A percentile compares a stretch with the other conserved stretches of the same genome.
These are phyloP conservation scores for Trichosporon coremiiforme DNA, from an alignment of 1,284 basidiomycete species.

Conservation along the genomic window DNA sequence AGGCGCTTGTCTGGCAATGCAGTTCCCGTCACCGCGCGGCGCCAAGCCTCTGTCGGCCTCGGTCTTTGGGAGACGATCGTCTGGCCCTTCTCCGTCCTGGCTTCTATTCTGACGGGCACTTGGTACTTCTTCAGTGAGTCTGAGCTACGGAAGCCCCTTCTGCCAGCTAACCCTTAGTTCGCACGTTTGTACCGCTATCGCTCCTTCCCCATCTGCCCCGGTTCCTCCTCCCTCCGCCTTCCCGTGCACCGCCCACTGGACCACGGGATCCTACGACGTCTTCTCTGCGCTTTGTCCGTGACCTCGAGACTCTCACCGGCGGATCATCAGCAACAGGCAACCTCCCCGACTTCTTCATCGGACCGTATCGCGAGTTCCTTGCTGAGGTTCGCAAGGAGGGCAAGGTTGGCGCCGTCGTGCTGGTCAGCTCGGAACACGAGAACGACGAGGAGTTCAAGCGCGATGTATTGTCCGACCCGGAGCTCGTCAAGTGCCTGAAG, in stretches of 20 bases:
- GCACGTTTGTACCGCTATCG: slow-evolving; percentile 52
- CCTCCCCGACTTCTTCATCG: slow-evolving; percentile 77
- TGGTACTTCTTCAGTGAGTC: slow-evolving; percentile 56
- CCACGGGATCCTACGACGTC: slow-evolving; percentile 44
- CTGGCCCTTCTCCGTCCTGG: slow-evolving; percentile 46
- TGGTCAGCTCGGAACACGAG: slow-evolving; percentile 90
- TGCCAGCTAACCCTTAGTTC: slow-evolving; percentile 37
- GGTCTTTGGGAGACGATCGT: slow-evolving; percentile 39
- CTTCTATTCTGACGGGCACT: slow-evolving; percentile 45
- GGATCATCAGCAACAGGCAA: slow-evolving; percentile 37
- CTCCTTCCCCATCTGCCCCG: slow-evolving; percentile 50
- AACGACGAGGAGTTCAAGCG: slow-evolving; percentile 85
- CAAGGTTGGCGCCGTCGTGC: slow-evolving; percentile 74
- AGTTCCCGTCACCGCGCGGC: not conserved
- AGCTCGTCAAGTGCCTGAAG: slow-evolving; percentile 67
- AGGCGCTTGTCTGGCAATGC: slow-evolving; percentile 33
- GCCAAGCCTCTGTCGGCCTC: slow-evolving; percentile 21
- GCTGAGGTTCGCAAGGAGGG: slow-evolving; percentile 69
- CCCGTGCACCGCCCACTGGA: slow-evolving; percentile 32
- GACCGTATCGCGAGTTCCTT: slow-evolving; percentile 80
- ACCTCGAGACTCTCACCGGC: slow-evolving; percentile 47
- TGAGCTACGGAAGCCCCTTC: not conserved
- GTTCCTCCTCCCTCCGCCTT: slow-evolving; percentile 50
- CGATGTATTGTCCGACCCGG: slow-evolving; percentile 72
- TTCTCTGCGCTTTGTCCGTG: slow-evolving; percentile 44